These are phyloP conservation scores for Cucurbita moschata DNA, from an alignment of 306 rosid species.

Conservation along the genomic window DNA sequence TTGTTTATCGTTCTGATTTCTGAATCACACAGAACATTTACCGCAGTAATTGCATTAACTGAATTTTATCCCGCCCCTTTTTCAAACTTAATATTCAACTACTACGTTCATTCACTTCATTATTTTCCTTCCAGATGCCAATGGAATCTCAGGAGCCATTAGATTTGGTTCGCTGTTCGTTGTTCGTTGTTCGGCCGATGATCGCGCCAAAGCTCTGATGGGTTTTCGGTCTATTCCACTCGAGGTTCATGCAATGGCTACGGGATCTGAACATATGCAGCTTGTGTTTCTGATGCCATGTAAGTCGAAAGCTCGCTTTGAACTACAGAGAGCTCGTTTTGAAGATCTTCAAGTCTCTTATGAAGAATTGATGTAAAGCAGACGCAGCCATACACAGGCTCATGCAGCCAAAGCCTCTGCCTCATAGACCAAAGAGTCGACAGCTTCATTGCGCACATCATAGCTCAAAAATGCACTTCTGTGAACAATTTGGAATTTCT, in stretches of 20 bases:
- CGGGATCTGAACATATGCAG: too few species aligned
- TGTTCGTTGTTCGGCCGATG: too few species aligned
- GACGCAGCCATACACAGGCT: conserved; percentile 28
- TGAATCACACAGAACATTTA: background rate
- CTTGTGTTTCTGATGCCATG: background rate
- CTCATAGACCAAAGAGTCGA: conserved; percentile 19
- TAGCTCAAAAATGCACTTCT: background rate
- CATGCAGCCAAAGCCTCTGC: conserved; percentile 24
- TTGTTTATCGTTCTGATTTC: background rate
- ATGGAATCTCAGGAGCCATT: background rate
- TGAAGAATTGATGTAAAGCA: conserved; percentile 17
- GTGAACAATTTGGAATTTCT: background rate
- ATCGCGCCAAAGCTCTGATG: too few species aligned
- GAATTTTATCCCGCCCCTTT: too few species aligned
- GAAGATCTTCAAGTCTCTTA: conserved; percentile 3
- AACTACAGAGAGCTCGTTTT: conserved; percentile 1
- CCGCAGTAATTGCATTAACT: too few species aligned
- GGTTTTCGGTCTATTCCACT: too few species aligned
- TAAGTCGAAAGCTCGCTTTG: background rate
- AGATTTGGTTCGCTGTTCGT: background rate
- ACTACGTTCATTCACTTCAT: background rate
- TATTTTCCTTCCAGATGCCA: background rate
- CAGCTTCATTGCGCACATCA: background rate
- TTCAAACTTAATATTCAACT: background rate
- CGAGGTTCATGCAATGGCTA: too few species aligned